phyloP scores from a whole-genome alignment of 345 rosid genomes.

The Litchi chinensis region DNA sequence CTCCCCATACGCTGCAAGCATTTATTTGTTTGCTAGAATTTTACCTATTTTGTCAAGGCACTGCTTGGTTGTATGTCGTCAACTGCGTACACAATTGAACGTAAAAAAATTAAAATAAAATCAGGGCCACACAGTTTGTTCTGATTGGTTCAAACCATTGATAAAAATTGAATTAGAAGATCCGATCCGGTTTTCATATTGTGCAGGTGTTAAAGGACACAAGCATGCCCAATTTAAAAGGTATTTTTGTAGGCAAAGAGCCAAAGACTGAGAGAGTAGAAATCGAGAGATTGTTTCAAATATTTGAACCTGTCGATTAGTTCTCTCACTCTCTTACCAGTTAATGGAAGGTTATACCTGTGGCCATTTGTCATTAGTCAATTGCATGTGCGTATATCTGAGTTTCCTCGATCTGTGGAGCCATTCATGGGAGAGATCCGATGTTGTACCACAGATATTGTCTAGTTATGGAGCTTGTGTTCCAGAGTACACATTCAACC shows the following conservation, averaged over 20 bases:
- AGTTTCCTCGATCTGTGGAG: conserved; percentile 12
- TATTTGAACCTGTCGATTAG: not conserved
- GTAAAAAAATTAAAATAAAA: not conserved
- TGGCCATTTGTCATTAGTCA: conserved; percentile 5
- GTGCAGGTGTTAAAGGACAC: too few relatives aligned
- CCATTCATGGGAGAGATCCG: conserved; percentile 13
- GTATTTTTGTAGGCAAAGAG: too few relatives aligned
- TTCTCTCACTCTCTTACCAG: not conserved
- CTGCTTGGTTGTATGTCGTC: not conserved
- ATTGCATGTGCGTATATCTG: conserved; percentile 9
- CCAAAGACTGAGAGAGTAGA: not conserved
- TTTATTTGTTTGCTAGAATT: not conserved
- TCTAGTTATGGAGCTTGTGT: too few relatives aligned
- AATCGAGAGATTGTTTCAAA: not conserved
- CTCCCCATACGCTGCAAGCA: not conserved
- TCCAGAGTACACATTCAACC: too few relatives aligned
- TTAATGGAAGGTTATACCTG: not conserved
- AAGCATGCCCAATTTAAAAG: too few relatives aligned
- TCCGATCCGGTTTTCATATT: too few relatives aligned
- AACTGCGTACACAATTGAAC: not conserved
- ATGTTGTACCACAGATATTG: not conserved
- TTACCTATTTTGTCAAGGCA: not conserved
- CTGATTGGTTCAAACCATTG: too few relatives aligned
- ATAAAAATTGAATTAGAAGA: too few relatives aligned
- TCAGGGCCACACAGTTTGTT: not conserved